Evolutionary conservation across 257 asterid species (phyloP).

Genomic region (Lantana camara): DNA sequence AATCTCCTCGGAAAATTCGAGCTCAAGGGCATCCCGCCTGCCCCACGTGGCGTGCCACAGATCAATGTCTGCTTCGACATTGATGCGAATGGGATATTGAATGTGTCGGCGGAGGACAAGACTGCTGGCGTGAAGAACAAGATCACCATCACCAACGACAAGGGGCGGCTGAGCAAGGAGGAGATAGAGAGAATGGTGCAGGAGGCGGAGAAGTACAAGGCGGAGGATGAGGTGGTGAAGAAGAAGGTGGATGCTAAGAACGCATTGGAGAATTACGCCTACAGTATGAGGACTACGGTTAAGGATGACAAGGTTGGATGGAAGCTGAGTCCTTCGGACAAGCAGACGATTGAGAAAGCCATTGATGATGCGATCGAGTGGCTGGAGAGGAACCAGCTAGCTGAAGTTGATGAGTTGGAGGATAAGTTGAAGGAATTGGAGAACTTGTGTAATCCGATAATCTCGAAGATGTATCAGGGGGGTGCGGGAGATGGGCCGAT

Average conservation of each 20-base stretch:
- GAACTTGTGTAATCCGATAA: slow-evolving; percentile 49
- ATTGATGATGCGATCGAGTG: slow-evolving; percentile 48
- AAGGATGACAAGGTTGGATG: slow-evolving; percentile 48
- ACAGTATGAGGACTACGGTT: slow-evolving; percentile 47
- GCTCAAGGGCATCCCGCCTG: slow-evolving; percentile 55
- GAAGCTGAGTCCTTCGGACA: slow-evolving; percentile 44
- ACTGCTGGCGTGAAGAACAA: slow-evolving; percentile 54
- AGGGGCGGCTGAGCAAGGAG: slow-evolving; percentile 54
- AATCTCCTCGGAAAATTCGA: slow-evolving; percentile 61
- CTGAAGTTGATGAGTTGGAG: slow-evolving; percentile 64
- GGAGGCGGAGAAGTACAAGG: slow-evolving; percentile 54
- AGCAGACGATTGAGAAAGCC: slow-evolving; percentile 56
- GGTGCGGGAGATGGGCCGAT: slow-evolving; percentile 45
- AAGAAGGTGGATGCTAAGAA: slow-evolving; percentile 58
- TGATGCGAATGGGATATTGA: slow-evolving; percentile 53
- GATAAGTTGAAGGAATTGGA: slow-evolving; percentile 64
- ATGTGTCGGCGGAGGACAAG: slow-evolving; percentile 59
- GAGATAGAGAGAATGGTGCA: slow-evolving; percentile 55
- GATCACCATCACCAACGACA: slow-evolving; percentile 54
- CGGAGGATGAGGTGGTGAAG: slow-evolving; percentile 56
- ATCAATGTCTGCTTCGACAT: slow-evolving; percentile 57
- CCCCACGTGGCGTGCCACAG: slow-evolving; percentile 58
- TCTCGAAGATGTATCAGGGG: slow-evolving; percentile 55
- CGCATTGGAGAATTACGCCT: slow-evolving; percentile 54
- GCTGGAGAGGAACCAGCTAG: slow-evolving; percentile 64